These are phyloP conservation scores for Pisolithus microcarpus DNA, from an alignment of 768 basidiomycete genomes.

Conservation along the genomic window DNA sequence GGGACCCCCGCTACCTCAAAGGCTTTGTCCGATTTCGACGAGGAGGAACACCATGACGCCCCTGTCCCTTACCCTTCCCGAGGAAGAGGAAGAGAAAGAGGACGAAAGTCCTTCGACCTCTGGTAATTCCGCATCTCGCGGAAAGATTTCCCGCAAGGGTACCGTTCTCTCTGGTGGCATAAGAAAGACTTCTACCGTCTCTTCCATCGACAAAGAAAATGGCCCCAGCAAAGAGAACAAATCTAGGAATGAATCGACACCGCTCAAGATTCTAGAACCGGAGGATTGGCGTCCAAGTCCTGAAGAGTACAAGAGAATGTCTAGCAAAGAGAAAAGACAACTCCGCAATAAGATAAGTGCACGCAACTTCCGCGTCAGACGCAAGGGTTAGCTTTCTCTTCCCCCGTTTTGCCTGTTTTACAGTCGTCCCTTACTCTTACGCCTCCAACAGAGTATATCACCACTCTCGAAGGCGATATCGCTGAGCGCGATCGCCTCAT, in stretches of 20 bases:
- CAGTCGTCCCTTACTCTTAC: background rate
- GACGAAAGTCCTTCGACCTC: conserved; percentile 20
- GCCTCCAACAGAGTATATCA: conserved; percentile 73
- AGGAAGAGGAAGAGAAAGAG: conserved; percentile 29
- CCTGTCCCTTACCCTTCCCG: background rate
- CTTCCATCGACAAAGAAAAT: conserved; percentile 29
- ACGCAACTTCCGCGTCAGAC: conserved; percentile 86
- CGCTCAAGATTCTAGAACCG: conserved; percentile 27
- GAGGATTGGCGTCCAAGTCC: conserved; percentile 84
- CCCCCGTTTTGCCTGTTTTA: background rate
- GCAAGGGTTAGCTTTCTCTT: conserved; percentile 59
- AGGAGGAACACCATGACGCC: conserved; percentile 15
- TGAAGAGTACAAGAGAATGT: conserved; percentile 94
- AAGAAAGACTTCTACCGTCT: conserved; percentile 44
- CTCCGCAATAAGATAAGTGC: conserved; percentile 96
- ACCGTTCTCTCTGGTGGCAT: conserved; percentile 71
- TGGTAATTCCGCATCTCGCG: conserved; percentile 44
- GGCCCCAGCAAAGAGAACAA: conserved; percentile 11
- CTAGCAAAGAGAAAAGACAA: conserved; percentile 93
- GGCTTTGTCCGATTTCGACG: conserved; percentile 36
- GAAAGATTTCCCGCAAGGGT: conserved; percentile 51
- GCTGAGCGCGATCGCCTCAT: conserved; percentile 88
- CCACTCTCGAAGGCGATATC: conserved; percentile 88
- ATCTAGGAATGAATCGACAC: conserved; percentile 22
- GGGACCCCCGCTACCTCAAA: conserved; percentile 50